These are phyloP conservation scores for Rhododendron vialii DNA, from an alignment of 148 eudicot species.

Conservation along the genomic window DNA sequence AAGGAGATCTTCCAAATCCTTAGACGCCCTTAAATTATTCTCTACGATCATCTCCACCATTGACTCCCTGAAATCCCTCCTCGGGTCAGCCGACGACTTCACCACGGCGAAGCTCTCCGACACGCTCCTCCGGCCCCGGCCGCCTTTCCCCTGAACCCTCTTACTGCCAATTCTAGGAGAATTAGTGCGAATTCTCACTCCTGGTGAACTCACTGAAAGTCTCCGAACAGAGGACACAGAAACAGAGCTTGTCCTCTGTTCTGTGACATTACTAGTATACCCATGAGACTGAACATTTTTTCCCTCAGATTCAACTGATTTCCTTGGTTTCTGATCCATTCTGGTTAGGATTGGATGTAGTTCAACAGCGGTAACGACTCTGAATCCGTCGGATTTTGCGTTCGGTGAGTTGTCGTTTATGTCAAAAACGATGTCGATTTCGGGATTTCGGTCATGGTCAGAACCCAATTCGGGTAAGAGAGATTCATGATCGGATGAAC, in stretches of 20 bases:
- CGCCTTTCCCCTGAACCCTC: slow-evolving; percentile 24
- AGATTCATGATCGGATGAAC: slow-evolving; percentile 3
- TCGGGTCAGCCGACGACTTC: slow-evolving; percentile 68
- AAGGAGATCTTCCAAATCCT: slow-evolving; percentile 82
- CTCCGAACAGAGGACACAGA: slow-evolving; percentile 4
- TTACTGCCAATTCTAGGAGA: slow-evolving; percentile 52
- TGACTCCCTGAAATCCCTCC: slow-evolving; percentile 68
- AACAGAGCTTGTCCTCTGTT: slow-evolving; percentile 19
- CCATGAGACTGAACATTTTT: neutral
- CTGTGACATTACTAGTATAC: neutral
- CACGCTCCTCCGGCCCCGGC: slow-evolving; percentile 17
- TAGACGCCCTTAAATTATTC: slow-evolving; percentile 53
- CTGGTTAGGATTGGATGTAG: slow-evolving; percentile 47
- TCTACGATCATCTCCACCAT: slow-evolving; percentile 93
- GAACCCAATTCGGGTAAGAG: slow-evolving; percentile 3
- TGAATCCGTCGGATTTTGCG: neutral
- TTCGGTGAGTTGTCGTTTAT: neutral
- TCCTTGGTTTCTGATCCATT: neutral
- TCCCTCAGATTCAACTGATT: neutral
- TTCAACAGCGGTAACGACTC: neutral
- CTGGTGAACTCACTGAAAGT: slow-evolving; percentile 16
- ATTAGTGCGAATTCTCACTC: slow-evolving; percentile 51
- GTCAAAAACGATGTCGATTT: slow-evolving; percentile 6
- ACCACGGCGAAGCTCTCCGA: slow-evolving; percentile 82
- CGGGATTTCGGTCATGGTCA: neutral